phyloP scores from a whole-genome alignment of 345 rosid species.

The Alliaria petiolata region DNA sequence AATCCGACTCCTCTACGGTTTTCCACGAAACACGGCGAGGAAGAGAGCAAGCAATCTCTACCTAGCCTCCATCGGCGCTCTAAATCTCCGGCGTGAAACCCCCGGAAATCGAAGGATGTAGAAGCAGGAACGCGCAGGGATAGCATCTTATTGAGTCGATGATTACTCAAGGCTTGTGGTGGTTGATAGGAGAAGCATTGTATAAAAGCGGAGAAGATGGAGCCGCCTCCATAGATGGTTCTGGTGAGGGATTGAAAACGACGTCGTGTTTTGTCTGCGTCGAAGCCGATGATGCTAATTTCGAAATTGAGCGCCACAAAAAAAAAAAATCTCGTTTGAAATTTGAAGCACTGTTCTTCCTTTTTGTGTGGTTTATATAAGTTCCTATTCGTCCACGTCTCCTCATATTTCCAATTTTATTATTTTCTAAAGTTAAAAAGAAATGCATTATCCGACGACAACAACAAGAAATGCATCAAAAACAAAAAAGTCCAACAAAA shows the following conservation, averaged over 20 bases:
- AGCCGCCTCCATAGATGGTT: constrained; percentile 6
- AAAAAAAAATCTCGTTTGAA: not conserved
- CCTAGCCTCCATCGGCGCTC: not conserved
- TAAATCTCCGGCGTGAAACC: not conserved
- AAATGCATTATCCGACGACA: not conserved
- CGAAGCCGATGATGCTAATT: constrained; percentile 4
- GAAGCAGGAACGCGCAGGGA: constrained; percentile 28
- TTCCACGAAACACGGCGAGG: not conserved
- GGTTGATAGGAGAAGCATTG: not conserved
- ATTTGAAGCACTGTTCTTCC: not conserved
- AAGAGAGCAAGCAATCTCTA: constrained; percentile 1
- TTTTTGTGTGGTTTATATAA: constrained; percentile 18
- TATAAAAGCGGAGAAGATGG: constrained; percentile 3
- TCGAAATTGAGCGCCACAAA: constrained; percentile 35
- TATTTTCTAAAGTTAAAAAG: not conserved
- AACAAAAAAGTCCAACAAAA: too few relatives aligned
- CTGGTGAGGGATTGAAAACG: constrained; percentile 22
- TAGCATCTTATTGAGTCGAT: not conserved
- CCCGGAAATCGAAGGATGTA: constrained; percentile 4
- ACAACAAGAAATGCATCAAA: too few relatives aligned
- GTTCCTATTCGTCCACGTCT: constrained; percentile 28
- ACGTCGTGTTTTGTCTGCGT: too few relatives aligned
- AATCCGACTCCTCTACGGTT: not conserved
- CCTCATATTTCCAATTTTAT: not conserved
- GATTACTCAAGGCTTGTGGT: not conserved